Conservation (phyloP, 2,329 filamentous ascomycete genomes). For the Sclerotinia sclerotiorum region DNA sequence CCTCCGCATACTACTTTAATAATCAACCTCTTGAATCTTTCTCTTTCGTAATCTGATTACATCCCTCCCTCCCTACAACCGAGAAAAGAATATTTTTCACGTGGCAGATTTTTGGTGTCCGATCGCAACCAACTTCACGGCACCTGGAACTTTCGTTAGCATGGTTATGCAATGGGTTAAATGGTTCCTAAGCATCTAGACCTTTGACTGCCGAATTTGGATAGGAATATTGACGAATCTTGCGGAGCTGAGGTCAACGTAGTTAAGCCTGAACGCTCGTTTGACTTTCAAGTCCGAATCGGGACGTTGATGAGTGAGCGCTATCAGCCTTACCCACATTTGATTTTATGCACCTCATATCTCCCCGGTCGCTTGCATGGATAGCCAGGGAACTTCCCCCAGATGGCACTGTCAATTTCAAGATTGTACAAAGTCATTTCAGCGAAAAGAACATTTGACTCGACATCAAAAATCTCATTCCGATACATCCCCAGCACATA, state of each 20-base stretch:
- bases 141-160: neutral
- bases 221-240: neutral
- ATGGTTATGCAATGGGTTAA: neutral
- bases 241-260: no score
- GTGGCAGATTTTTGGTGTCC: neutral
- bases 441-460: constrained; percentile 36
- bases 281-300: neutral
- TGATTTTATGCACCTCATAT: neutral
- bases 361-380: neutral
- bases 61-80: neutral
- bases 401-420: constrained; percentile 27
- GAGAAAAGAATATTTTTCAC: neutral
- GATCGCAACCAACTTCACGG: neutral
- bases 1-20: no score
- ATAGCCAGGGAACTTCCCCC: neutral
- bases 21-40: neutral
- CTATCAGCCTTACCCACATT: neutral
- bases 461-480: constrained; percentile 35
- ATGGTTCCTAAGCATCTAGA: no score
- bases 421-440: constrained; percentile 34
- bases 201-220: neutral
- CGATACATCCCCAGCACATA: constrained; percentile 21
- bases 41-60: neutral
- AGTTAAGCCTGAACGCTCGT: no score
- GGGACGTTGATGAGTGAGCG: neutral